Percentiles rank a stretch among this genome's conserved stretches.
These are phyloP conservation scores for Cutaneotrichosporon sp. DNA, from an alignment of 1,284 basidiomycete genomes.

Conservation along the genomic window DNA sequence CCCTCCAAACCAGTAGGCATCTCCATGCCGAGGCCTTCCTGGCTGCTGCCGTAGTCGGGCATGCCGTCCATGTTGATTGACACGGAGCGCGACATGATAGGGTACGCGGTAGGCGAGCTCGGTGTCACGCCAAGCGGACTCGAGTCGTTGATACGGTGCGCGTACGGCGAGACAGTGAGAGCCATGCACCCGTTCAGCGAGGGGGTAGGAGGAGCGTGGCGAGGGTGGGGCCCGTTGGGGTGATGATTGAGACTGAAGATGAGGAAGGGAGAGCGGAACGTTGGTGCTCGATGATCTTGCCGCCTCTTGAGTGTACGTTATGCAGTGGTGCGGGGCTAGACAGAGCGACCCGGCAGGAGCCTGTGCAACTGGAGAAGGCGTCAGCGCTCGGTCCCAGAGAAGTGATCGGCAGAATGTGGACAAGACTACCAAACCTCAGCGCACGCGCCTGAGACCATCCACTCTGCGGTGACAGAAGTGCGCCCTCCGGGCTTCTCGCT, in stretches of 20 bases:
- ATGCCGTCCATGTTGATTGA: slow-evolving; percentile 29
- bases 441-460: neutral
- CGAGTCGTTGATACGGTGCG: slow-evolving; percentile 20
- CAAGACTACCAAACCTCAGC: neutral
- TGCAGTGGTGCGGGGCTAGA: neutral
- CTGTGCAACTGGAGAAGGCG: neutral
- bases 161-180: slow-evolving; percentile 25
- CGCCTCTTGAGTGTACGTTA: neutral
- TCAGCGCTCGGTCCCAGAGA: slow-evolving; percentile 12
- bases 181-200: slow-evolving; percentile 21
- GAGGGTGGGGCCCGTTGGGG: slow-evolving; percentile 5
- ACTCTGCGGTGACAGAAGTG: neutral
- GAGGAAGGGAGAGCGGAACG: neutral
- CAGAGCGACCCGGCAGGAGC: neutral
- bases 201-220: slow-evolving; percentile 1
- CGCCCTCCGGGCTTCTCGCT: slow-evolving; percentile 1
- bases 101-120: slow-evolving; percentile 19
- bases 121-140: slow-evolving; percentile 21
- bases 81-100: slow-evolving; percentile 22
- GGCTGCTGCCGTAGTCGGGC: slow-evolving; percentile 15
- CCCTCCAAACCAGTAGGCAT: slow-evolving; percentile 51
- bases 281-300: slow-evolving; percentile 5
- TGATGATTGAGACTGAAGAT: too few species aligned
- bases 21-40: slow-evolving; percentile 37
- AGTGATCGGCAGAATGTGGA: slow-evolving; percentile 12